phyloP scores from a whole-genome alignment of 495 filamentous ascomycete species.

The Amniculicola lignicola region DNA sequence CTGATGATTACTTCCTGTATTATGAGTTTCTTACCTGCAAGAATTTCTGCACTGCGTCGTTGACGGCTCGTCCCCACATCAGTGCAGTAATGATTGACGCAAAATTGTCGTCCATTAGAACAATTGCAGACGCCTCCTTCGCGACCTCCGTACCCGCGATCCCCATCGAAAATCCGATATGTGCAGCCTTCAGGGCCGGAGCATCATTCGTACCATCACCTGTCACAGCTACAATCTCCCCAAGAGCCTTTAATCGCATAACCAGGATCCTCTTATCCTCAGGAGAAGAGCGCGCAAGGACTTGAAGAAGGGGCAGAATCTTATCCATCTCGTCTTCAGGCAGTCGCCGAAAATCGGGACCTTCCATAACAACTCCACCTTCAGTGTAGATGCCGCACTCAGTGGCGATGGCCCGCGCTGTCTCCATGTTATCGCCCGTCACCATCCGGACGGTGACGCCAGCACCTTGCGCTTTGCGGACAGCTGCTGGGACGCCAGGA shows the following conservation, averaged over 20 bases:
- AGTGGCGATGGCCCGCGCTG: conserved; percentile 79
- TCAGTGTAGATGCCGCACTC: conserved; percentile 78
- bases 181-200: conserved; percentile 78
- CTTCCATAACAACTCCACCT: conserved; percentile 79
- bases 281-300: conserved; percentile 80
- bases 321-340: conserved; percentile 62
- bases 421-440: conserved; percentile 81
- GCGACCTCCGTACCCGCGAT: conserved; percentile 87
- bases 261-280: conserved; percentile 83
- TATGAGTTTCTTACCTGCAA: too few relatives aligned
- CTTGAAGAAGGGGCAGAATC: conserved; percentile 71
- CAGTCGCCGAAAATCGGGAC: conserved; percentile 73
- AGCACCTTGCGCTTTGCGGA: conserved; percentile 68
- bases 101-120: conserved; percentile 93
- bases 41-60: conserved; percentile 89
- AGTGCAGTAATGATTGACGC: conserved; percentile 84
- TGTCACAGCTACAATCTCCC: conserved; percentile 89
- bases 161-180: conserved; percentile 92
- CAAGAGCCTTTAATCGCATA: conserved; percentile 72
- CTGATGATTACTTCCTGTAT: too few relatives aligned
- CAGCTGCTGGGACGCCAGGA: conserved; percentile 69
- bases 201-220: conserved; percentile 93
- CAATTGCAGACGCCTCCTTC: conserved; percentile 90
- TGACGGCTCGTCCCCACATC: conserved; percentile 83
- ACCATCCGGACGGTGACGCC: conserved; percentile 89